These are phyloP conservation scores for Tolypocladium nubicola DNA, from an alignment of 2,329 filamentous ascomycete genomes.

Conservation along the genomic window DNA sequence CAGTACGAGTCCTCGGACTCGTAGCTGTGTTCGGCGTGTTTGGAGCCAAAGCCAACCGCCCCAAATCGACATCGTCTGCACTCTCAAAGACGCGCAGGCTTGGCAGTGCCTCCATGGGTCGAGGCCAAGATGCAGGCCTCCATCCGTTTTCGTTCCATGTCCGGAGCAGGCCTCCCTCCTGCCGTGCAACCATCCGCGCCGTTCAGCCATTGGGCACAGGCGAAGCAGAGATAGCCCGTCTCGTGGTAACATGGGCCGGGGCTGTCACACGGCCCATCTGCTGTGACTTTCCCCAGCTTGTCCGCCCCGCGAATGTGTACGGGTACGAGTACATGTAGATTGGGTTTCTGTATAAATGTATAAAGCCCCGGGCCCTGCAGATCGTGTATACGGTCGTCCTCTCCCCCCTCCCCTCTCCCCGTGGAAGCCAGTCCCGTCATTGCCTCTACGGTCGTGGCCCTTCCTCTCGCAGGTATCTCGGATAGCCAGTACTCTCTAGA, in stretches of 20 bases:
- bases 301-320: not conserved
- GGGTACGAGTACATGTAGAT: not conserved
- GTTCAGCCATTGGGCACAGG: not conserved
- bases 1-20: too few relatives aligned
- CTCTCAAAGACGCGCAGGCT: not conserved
- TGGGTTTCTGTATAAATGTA: not conserved
- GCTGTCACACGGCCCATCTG: not conserved
- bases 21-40: not conserved
- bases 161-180: not conserved
- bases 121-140: not conserved
- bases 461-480: not conserved
- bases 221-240: not conserved
- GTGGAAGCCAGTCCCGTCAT: not conserved
- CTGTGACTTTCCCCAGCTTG: not conserved
- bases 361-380: not conserved
- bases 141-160: not conserved
- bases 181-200: not conserved
- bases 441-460: not conserved
- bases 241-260: not conserved
- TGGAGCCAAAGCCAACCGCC: not conserved
- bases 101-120: not conserved
- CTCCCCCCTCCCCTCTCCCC: not conserved
- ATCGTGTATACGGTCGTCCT: not conserved
- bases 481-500: not conserved
- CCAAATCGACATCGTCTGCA: not conserved